Percentiles rank a stretch among this genome's conserved stretches.
Evolutionary conservation across 768 basidiomycete genomes (phyloP).

Genomic region (Serendipita sp.): DNA sequence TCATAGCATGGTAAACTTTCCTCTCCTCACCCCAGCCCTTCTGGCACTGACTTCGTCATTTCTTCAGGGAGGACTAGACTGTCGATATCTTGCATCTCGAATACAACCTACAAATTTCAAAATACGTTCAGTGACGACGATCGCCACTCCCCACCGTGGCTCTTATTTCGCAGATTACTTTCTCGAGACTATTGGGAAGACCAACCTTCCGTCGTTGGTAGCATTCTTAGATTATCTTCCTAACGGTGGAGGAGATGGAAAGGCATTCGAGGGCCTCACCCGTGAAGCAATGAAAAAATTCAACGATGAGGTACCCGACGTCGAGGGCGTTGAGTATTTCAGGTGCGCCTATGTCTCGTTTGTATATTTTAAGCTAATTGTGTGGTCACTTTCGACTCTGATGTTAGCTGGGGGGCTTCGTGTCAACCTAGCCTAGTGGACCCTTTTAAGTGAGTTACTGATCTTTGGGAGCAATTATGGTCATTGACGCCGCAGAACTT

Average conservation of each 20-base stretch:
- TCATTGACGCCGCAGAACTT: no score
- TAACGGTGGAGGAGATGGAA: constrained; percentile 87
- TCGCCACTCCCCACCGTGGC: constrained; percentile 88
- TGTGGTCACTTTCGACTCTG: no score
- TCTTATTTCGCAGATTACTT: constrained; percentile 89
- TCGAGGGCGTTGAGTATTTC: constrained; percentile 67
- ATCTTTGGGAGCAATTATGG: background rate
- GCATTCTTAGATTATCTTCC: constrained; percentile 58
- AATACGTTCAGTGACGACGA: constrained; percentile 80
- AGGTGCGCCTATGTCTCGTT: constrained; percentile 16
- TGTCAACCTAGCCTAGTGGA: constrained; percentile 84
- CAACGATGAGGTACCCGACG: constrained; percentile 73
- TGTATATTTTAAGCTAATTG: no score
- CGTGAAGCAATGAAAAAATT: constrained; percentile 73
- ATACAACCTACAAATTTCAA: constrained; percentile 60
- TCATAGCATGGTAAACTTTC: constrained; percentile 50
- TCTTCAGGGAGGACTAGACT: constrained; percentile 80
- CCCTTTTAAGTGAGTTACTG: constrained; percentile 48
- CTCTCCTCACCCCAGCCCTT: background rate
- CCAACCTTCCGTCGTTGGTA: constrained; percentile 28
- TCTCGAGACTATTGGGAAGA: constrained; percentile 49
- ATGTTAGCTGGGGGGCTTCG: constrained; percentile 64
- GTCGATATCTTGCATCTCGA: constrained; percentile 73
- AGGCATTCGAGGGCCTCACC: constrained; percentile 81
- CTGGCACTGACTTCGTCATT: constrained; percentile 7